Evolutionary conservation across 352 stramenopile species (phyloP).

Genomic region (Globisporangium cylindrosporum): DNA sequence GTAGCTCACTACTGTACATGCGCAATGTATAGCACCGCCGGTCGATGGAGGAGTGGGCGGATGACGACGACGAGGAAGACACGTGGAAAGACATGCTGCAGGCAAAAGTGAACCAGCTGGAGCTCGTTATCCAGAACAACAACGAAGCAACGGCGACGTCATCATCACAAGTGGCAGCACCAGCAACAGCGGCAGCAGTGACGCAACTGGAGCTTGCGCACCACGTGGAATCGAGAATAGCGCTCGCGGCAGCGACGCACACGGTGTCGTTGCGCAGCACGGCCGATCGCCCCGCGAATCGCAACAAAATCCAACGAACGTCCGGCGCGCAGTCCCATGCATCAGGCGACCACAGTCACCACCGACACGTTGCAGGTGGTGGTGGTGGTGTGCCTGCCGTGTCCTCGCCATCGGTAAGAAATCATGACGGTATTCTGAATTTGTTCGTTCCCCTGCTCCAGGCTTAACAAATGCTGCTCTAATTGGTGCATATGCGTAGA

Average conservation of each 20-base stretch:
- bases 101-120: slow-evolving; percentile 71
- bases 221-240: slow-evolving; percentile 17
- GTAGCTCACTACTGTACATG: neutral
- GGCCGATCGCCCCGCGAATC: slow-evolving; percentile 18
- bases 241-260: slow-evolving; percentile 18
- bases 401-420: slow-evolving; percentile 14
- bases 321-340: slow-evolving; percentile 33
- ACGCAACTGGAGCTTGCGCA: slow-evolving; percentile 11
- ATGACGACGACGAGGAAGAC: slow-evolving; percentile 79
- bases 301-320: slow-evolving; percentile 45
- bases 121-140: slow-evolving; percentile 53
- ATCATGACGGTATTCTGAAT: neutral
- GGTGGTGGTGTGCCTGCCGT: neutral
- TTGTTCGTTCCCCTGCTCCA: too few species aligned
- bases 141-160: slow-evolving; percentile 14
- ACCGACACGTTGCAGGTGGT: neutral
- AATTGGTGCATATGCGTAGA: neutral
- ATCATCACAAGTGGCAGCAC: slow-evolving; percentile 18
- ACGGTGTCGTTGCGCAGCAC: slow-evolving; percentile 6
- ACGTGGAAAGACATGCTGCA: slow-evolving; percentile 78
- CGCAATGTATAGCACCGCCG: slow-evolving; percentile 29
- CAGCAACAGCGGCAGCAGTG: slow-evolving; percentile 14
- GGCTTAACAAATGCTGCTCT: neutral
- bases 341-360: slow-evolving; percentile 18
- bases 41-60: slow-evolving; percentile 74